A percentile compares a stretch with the other conserved stretches of the same genome.
phyloP scores from a whole-genome alignment of 2,329 filamentous ascomycete species.

The Arachnomyces sp. region DNA sequence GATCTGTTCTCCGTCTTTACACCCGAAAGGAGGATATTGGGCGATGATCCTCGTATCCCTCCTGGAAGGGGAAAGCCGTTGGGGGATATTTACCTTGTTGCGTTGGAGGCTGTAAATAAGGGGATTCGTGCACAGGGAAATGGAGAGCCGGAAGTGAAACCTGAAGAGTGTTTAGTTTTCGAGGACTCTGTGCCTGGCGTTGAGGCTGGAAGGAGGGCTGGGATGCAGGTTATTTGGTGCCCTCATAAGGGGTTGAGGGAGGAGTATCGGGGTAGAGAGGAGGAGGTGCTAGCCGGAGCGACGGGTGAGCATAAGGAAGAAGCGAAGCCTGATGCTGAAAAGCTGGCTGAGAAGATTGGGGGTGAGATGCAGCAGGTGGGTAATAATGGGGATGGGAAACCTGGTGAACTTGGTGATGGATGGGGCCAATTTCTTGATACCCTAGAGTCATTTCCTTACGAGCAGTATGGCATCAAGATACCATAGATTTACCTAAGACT shows the following conservation, averaged over 20 bases:
- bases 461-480: slow-evolving; percentile 47
- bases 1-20: slow-evolving; percentile 54
- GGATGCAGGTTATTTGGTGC: slow-evolving; percentile 91
- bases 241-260: slow-evolving; percentile 71
- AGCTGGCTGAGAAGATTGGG: slow-evolving; percentile 28
- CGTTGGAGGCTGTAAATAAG: slow-evolving; percentile 75
- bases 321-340: slow-evolving; percentile 35
- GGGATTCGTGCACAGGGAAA: slow-evolving; percentile 49
- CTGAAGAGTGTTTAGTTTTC: slow-evolving; percentile 89
- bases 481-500: background rate
- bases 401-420: slow-evolving; percentile 52
- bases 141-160: slow-evolving; percentile 56
- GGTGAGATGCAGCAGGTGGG: slow-evolving; percentile 30
- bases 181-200: slow-evolving; percentile 92
- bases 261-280: slow-evolving; percentile 68
- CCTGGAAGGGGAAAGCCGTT: slow-evolving; percentile 83
- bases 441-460: slow-evolving; percentile 53
- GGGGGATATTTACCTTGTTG: slow-evolving; percentile 88
- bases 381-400: slow-evolving; percentile 37
- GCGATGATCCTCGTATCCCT: slow-evolving; percentile 72
- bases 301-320: slow-evolving; percentile 61
- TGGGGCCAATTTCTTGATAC: slow-evolving; percentile 47
- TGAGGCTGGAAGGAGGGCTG: slow-evolving; percentile 79
- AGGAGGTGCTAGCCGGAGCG: slow-evolving; percentile 71
- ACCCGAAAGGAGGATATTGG: slow-evolving; percentile 63